Conservation (phyloP, 176 grass and related monocot species). For the Coix lacrymajobi region DNA sequence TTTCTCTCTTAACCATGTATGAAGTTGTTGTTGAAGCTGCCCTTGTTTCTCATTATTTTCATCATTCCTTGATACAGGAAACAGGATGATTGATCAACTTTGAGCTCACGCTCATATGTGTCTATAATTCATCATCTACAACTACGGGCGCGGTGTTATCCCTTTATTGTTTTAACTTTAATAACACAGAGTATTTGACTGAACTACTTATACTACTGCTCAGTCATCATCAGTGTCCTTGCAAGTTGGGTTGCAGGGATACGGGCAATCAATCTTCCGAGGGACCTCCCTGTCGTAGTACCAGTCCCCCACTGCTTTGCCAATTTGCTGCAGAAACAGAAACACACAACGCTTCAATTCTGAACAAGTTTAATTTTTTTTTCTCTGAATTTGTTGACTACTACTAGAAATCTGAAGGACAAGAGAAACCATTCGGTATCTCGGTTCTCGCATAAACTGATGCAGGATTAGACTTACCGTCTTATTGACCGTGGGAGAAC, state of each 20-base stretch:
- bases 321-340: slow-evolving; percentile 57
- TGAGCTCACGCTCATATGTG: no score
- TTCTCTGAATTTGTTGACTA: not conserved
- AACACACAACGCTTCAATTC: not conserved
- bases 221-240: slow-evolving; percentile 58
- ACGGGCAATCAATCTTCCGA: slow-evolving; percentile 58
- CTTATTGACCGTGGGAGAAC: slow-evolving; percentile 57
- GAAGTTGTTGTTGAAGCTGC: no score
- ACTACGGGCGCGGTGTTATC: not conserved
- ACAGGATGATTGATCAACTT: no score
- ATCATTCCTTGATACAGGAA: no score
- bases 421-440: not conserved
- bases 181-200: not conserved
- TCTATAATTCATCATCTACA: not conserved
- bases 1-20: no score
- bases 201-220: not conserved
- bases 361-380: not conserved
- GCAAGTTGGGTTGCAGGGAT: slow-evolving; percentile 87
- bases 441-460: not conserved
- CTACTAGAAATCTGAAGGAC: not conserved
- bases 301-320: slow-evolving; percentile 80
- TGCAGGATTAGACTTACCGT: slow-evolving; percentile 36
- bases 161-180: not conserved
- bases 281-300: slow-evolving; percentile 39
- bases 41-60: no score